Evolutionary conservation across 306 rosid genomes (phyloP).

Genomic region (Quercus robur): DNA sequence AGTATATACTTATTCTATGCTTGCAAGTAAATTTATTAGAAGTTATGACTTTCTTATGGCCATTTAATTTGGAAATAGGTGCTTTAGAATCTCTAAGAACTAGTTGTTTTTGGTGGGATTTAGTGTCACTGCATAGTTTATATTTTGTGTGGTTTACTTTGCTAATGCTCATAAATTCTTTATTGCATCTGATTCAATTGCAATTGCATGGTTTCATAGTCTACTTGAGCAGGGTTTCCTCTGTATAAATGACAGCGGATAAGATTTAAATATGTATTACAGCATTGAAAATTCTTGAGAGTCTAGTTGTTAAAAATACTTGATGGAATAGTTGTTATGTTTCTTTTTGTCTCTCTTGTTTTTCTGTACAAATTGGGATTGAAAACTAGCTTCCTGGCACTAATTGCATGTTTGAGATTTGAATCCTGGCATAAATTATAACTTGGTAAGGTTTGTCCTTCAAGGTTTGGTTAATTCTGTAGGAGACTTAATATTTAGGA

Average conservation of each 20-base stretch:
- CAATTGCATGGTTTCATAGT: neutral
- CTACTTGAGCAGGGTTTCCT: neutral
- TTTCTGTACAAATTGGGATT: too few species aligned
- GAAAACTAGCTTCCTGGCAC: too few species aligned
- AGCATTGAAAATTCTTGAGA: neutral
- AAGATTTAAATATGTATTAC: neutral
- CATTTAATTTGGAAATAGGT: neutral
- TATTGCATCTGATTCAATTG: neutral
- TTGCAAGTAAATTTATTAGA: neutral
- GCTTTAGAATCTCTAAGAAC: neutral
- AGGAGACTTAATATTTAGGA: too few species aligned
- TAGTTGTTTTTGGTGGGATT: neutral
- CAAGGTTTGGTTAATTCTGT: too few species aligned
- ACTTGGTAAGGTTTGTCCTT: too few species aligned
- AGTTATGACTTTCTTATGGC: neutral
- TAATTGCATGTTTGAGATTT: too few species aligned
- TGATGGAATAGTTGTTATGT: neutral
- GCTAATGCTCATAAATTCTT: neutral
- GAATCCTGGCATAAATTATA: too few species aligned
- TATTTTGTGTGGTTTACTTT: neutral
- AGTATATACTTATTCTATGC: constrained; percentile 11
- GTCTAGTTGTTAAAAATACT: neutral
- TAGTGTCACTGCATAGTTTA: neutral
- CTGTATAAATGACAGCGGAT: neutral
- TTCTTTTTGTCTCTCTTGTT: too few species aligned